phyloP scores from a whole-genome alignment of 768 basidiomycete genomes.

The Suillus brevipes region DNA sequence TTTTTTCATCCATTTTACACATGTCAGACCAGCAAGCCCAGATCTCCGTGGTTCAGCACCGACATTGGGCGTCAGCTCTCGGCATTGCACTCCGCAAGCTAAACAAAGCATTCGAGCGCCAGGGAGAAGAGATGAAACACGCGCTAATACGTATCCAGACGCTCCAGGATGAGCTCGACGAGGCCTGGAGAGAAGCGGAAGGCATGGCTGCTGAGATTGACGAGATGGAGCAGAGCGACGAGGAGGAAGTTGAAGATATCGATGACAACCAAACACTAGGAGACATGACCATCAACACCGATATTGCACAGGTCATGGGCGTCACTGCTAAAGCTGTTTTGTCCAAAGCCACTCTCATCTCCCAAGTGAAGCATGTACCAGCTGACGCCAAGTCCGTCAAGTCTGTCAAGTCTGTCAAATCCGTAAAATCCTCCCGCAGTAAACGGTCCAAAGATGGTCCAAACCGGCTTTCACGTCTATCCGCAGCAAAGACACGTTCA shows the following conservation, averaged over 20 bases:
- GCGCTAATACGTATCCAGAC: constrained; percentile 49
- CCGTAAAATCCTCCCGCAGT: constrained; percentile 22
- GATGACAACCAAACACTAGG: constrained; percentile 30
- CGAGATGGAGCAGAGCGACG: constrained; percentile 44
- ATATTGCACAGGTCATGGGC: constrained; percentile 34
- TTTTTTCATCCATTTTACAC: constrained; percentile 56
- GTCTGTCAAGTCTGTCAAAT: constrained; percentile 26
- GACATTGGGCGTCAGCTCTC: constrained; percentile 75
- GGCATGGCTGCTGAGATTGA: constrained; percentile 73
- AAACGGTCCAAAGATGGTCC: constrained; percentile 27
- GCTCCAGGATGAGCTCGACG: constrained; percentile 70
- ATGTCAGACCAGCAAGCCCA: constrained; percentile 66
- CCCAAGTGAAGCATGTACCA: constrained; percentile 11
- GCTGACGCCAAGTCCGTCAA: constrained; percentile 27
- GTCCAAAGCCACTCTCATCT: constrained; percentile 36
- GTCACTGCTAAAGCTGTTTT: constrained; percentile 41
- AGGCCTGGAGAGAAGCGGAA: constrained; percentile 81
- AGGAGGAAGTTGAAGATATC: constrained; percentile 25
- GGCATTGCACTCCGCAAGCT: constrained; percentile 78
- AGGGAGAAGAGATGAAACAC: constrained; percentile 55
- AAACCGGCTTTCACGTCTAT: constrained; percentile 46
- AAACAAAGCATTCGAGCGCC: constrained; percentile 69
- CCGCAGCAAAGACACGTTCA: constrained; percentile 67
- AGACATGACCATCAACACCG: constrained; percentile 26
- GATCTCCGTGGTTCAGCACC: constrained; percentile 57